Conservation (phyloP, 768 basidiomycete species). For the Calocera cornea region DNA sequence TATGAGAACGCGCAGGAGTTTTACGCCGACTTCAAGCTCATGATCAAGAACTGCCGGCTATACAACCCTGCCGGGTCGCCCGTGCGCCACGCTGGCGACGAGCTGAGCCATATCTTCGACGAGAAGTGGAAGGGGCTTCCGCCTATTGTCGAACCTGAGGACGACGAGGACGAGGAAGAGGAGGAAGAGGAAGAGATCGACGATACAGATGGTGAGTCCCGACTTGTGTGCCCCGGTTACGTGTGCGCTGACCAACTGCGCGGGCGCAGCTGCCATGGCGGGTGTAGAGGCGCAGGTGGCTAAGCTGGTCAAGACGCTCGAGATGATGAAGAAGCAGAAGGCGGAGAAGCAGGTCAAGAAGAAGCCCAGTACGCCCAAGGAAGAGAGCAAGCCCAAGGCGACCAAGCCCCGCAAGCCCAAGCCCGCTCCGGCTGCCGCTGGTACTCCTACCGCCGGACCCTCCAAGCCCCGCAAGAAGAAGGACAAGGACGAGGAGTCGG, state of each 20-base stretch:
- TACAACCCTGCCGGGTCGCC: constrained; percentile 84
- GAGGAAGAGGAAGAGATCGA: constrained; percentile 54
- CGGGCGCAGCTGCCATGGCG: constrained; percentile 49
- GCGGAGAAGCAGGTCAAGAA: constrained; percentile 59
- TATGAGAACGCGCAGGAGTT: constrained; percentile 72
- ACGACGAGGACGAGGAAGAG: constrained; percentile 45
- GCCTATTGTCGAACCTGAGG: constrained; percentile 28
- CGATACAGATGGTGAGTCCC: constrained; percentile 38
- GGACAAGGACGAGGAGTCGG: constrained; percentile 10
- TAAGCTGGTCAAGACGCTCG: constrained; percentile 56
- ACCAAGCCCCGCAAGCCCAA: constrained; percentile 29
- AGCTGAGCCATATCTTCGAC: constrained; percentile 77
- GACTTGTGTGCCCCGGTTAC: constrained; percentile 37
- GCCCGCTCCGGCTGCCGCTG: constrained; percentile 7
- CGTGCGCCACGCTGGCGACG: constrained; percentile 74
- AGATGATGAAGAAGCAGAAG: constrained; percentile 45
- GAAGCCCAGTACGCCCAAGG: constrained; percentile 28
- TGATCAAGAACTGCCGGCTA: constrained; percentile 84
- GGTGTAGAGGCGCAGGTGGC: constrained; percentile 73
- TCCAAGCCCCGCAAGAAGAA: constrained; percentile 14
- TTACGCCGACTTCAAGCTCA: constrained; percentile 81
- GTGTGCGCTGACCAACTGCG: constrained; percentile 7
- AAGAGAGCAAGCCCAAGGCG: constrained; percentile 35
- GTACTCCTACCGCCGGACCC: constrained; percentile 9
- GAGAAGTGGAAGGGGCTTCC: constrained; percentile 82